Base-by-base conservation (phyloP, 768 basidiomycete genomes). In the Rhodotorula toruloides region DNA sequence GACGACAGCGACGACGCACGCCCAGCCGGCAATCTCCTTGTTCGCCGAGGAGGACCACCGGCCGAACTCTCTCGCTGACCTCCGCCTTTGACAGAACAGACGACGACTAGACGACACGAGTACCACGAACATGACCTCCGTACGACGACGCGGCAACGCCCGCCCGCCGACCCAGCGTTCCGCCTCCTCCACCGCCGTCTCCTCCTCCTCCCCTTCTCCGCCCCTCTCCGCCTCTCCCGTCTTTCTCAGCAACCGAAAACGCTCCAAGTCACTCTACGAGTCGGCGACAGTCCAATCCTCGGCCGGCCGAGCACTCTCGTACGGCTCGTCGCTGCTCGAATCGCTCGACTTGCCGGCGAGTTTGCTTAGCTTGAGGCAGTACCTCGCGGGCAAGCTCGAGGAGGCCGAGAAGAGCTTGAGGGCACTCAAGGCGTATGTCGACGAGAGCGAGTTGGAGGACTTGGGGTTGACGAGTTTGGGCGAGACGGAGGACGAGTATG, bases 261-360 rank as follows among this genome's bases (percentile, higher is more conserved):
- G 60, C 13, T 54, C 66, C 3, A 39, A 54, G 27, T 67, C 61
- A 0, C 56, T 67, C 29, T 31, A 62, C 66, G 31, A 31, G 29
- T 40, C 66, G 22, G 25, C 54, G 17, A 29, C 39, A 25, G 13
- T 9, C 19, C 9, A 32, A 21, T 14, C 25, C 13, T 36, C 22
- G 19, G 27, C 29, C 31, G 17, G 14, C 1, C 17, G 25, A 27
- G 55, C 55, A 2, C 22, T 59, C 52, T 32, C 19, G 29, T 65
- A 60, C 34, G 64, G 64, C 13, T 67, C 66, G 32, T 34, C 39
- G 25, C 62, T 67, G 14, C 58, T 71, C 48, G 44, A 67, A 8
- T 65, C 62, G 49, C 59, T 71, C 27, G 70, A 71, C 36, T 36
- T 71, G 31, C 64, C 61, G 17, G 56, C 54, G 14, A 53, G 54